Evolutionary conservation across 768 basidiomycete genomes (phyloP).

Genomic region (Clitopilus hobsonii): DNA sequence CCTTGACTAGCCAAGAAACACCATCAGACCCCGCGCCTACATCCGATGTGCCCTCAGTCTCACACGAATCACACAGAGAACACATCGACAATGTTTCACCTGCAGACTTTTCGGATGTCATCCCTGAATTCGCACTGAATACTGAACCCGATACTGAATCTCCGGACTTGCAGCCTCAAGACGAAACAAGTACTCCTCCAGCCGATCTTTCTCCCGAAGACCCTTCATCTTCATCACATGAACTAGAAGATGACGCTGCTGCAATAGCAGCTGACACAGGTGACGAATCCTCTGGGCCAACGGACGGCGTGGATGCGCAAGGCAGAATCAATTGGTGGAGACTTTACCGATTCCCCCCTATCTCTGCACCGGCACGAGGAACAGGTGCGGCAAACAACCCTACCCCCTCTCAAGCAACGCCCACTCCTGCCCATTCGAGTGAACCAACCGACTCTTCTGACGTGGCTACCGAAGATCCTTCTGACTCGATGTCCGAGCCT

Average conservation of each 20-base stretch:
- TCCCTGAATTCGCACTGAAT: conserved; percentile 28
- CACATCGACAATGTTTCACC: not conserved
- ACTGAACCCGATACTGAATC: conserved; percentile 33
- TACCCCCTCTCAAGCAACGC: conserved; percentile 10
- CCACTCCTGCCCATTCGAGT: conserved; percentile 6
- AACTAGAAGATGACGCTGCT: not conserved
- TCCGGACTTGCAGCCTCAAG: too few relatives aligned
- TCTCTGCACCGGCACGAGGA: conserved; percentile 30
- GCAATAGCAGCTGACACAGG: conserved; percentile 4
- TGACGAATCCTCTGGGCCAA: conserved; percentile 1
- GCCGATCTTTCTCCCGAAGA: not conserved
- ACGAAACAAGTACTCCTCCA: not conserved
- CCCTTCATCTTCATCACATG: not conserved
- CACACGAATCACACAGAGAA: not conserved
- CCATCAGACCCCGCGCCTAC: not conserved
- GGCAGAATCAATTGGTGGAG: conserved; percentile 77
- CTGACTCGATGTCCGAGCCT: conserved; percentile 7
- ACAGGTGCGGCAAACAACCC: conserved; percentile 12
- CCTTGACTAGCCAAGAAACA: conserved; percentile 33
- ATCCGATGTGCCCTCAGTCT: not conserved
- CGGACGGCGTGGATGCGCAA: conserved; percentile 16
- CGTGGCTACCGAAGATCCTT: conserved; percentile 6
- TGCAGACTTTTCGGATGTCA: conserved; percentile 4
- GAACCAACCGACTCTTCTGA: conserved; percentile 13
- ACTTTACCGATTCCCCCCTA: conserved; percentile 75